Percentiles rank a stretch among this genome's conserved stretches.
These are phyloP conservation scores for Umbilicaria muhlenbergii DNA, from an alignment of 495 filamentous ascomycete genomes.

Conservation along the genomic window DNA sequence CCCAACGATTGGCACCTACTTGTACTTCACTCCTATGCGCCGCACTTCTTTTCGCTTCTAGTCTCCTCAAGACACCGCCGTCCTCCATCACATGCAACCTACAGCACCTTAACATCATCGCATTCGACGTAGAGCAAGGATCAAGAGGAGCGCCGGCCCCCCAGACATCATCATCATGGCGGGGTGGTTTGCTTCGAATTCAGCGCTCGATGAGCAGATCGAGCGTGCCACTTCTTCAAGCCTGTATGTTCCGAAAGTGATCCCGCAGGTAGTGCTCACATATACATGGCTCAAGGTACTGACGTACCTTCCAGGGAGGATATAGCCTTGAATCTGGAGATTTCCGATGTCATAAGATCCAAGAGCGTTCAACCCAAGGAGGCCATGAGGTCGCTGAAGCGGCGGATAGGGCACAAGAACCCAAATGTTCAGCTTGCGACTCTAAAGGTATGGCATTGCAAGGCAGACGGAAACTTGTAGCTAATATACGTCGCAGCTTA, in stretches of 20 bases:
- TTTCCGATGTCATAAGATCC: constrained; percentile 88
- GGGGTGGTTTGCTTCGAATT: constrained; percentile 80
- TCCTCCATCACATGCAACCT: too few relatives aligned
- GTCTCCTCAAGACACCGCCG: too few relatives aligned
- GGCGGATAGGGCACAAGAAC: constrained; percentile 87
- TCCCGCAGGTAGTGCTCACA: background rate
- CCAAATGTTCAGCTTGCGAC: constrained; percentile 91
- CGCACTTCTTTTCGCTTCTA: too few relatives aligned
- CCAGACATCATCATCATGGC: constrained; percentile 43
- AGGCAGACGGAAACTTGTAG: background rate
- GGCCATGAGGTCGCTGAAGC: constrained; percentile 90
- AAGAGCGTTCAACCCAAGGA: constrained; percentile 95
- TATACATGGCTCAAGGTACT: background rate
- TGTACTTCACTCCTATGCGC: too few relatives aligned
- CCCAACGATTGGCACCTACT: too few relatives aligned
- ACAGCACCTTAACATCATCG: too few relatives aligned
- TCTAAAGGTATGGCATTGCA: constrained; percentile 48
- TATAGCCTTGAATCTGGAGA: constrained; percentile 91
- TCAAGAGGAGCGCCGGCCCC: too few relatives aligned
- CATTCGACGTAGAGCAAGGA: too few relatives aligned
- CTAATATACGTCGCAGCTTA: constrained; percentile 39
- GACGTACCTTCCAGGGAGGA: constrained; percentile 52
- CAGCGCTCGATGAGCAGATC: constrained; percentile 88
- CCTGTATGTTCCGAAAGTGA: constrained; percentile 38
- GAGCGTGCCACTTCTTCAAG: constrained; percentile 88